phyloP scores from a whole-genome alignment of 2,329 filamentous ascomycete species.

The Talaromyces sp. region DNA sequence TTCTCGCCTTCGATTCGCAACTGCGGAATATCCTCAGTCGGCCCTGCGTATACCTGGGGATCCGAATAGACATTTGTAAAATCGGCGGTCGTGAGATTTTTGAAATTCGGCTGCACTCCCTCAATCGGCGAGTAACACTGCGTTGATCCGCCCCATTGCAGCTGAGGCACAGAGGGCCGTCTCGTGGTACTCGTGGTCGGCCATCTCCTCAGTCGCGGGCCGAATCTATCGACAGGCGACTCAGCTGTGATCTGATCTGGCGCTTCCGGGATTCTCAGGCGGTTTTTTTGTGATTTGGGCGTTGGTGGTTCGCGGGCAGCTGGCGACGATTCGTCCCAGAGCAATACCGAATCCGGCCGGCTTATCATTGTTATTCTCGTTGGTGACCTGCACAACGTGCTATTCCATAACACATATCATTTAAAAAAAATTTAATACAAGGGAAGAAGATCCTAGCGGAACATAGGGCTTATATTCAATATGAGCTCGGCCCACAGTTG shows the following conservation, averaged over 20 bases:
- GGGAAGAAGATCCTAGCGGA: not conserved
- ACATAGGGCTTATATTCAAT: not conserved
- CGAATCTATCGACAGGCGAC: constrained; percentile 6
- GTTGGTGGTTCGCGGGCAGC: not conserved
- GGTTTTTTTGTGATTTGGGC: not conserved
- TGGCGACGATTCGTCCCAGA: not conserved
- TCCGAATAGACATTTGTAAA: not conserved
- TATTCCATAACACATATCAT: not conserved
- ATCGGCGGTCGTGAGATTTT: not conserved
- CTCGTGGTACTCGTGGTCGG: not conserved
- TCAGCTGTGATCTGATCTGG: not conserved
- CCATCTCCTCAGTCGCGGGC: not conserved
- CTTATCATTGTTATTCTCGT: not conserved
- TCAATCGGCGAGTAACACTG: constrained; percentile 5
- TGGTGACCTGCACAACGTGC: not conserved
- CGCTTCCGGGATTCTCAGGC: constrained; percentile 1
- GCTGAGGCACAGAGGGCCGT: not conserved
- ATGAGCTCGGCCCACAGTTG: not conserved
- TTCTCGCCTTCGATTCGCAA: not conserved
- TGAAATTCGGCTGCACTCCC: not conserved
- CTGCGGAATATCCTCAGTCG: not conserved
- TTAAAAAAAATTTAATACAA: not conserved
- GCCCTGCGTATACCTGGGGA: not conserved
- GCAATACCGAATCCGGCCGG: not conserved
- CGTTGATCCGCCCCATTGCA: not conserved